These are phyloP conservation scores for Rutstroemia sp. DNA, from an alignment of 2,329 filamentous ascomycete species.

Conservation along the genomic window DNA sequence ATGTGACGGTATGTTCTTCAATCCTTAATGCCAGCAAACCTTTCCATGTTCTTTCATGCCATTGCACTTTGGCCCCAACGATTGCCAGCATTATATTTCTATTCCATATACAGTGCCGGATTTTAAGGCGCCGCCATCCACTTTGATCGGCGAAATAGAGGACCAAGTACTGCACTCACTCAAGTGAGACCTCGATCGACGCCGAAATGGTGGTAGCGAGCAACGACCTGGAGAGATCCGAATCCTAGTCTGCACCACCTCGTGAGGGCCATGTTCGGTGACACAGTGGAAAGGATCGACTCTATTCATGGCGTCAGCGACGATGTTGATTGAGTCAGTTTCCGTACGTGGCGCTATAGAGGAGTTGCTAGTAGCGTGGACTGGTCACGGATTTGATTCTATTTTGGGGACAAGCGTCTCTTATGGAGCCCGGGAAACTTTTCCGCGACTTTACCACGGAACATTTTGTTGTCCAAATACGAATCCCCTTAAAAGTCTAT, in stretches of 20 bases:
- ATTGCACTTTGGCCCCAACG: neutral
- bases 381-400: neutral
- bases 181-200: neutral
- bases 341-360: neutral
- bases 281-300: neutral
- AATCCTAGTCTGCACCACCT: neutral
- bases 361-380: neutral
- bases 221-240: neutral
- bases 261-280: neutral
- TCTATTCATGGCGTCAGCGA: neutral
- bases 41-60: constrained; percentile 10
- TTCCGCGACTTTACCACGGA: neutral
- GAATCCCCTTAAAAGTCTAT: neutral
- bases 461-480: neutral
- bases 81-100: neutral
- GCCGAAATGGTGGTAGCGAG: neutral
- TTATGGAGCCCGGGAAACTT: neutral
- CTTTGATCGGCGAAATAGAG: neutral
- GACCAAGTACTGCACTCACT: neutral
- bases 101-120: neutral
- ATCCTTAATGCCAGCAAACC: neutral
- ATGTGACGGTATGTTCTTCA: constrained; percentile 53
- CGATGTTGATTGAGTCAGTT: neutral
- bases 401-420: neutral
- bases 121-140: neutral